These are phyloP conservation scores for Tetrahymena elliotti DNA, from an alignment of 73 alveolate genomes.

Conservation along the genomic window DNA sequence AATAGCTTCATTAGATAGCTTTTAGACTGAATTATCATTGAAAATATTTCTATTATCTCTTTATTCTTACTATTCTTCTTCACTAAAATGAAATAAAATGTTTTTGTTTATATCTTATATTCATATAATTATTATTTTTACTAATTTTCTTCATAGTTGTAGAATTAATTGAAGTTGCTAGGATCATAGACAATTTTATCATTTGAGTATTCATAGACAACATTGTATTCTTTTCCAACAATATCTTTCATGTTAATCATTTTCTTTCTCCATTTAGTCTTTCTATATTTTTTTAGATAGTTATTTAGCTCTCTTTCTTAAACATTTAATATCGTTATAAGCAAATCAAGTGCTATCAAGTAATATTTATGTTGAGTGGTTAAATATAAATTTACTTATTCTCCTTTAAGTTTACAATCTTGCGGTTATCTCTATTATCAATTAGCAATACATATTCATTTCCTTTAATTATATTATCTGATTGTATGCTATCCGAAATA, in stretches of 20 bases:
- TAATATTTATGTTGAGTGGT: neutral
- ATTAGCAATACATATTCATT: neutral
- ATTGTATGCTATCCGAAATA: neutral
- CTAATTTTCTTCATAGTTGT: neutral
- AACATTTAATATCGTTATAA: neutral
- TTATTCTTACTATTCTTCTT: neutral
- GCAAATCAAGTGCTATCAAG: neutral
- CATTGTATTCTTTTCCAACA: neutral
- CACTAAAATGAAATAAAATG: no score
- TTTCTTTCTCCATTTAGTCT: neutral
- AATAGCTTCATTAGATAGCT: neutral
- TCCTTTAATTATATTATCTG: neutral
- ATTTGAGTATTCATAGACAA: neutral
- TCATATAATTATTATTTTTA: neutral
- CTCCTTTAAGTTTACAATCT: neutral
- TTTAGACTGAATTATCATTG: neutral
- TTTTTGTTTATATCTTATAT: no score
- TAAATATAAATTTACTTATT: neutral
- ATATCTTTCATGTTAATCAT: neutral
- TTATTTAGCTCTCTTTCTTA: neutral
- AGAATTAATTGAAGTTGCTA: neutral
- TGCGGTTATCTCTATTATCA: neutral
- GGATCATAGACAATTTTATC: neutral
- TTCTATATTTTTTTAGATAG: neutral
- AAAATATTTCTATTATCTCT: neutral